phyloP scores from a whole-genome alignment of 805 yeast species.

The Candida montana region DNA sequence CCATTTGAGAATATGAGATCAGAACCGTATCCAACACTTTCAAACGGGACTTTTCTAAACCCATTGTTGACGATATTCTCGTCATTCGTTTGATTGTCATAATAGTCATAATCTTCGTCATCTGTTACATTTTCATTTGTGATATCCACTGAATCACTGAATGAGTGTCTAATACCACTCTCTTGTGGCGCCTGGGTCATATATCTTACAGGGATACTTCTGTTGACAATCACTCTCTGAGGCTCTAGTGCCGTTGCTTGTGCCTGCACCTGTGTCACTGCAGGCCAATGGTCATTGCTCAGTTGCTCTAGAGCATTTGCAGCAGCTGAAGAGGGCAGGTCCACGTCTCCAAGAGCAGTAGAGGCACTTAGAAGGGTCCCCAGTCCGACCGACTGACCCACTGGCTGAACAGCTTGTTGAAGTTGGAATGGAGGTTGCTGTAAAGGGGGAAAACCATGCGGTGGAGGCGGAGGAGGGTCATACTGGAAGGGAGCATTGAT shows the following conservation, averaged over 20 bases:
- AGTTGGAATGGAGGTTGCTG: neutral
- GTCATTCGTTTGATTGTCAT: too few relatives aligned
- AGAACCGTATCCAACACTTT: neutral
- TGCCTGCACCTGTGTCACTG: neutral
- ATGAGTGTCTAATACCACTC: neutral
- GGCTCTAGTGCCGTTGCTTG: neutral
- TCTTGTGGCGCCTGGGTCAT: neutral
- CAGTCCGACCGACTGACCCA: neutral
- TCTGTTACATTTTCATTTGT: neutral
- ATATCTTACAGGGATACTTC: constrained; percentile 2
- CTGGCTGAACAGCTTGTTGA: too few relatives aligned
- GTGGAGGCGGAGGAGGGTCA: neutral
- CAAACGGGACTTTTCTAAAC: neutral
- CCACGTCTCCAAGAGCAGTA: constrained; percentile 1
- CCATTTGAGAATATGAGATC: constrained; percentile 25
- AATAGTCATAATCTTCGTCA: neutral
- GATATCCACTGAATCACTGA: too few relatives aligned
- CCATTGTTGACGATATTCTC: too few relatives aligned
- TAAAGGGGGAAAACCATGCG: too few relatives aligned
- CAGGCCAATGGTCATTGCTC: neutral
- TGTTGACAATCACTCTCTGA: constrained; percentile 5
- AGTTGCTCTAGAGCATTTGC: constrained; percentile 1
- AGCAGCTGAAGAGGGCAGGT: constrained; percentile 1
- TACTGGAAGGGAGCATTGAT: constrained; percentile 1
- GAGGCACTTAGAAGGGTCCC: constrained; percentile 1